Base-by-base conservation (phyloP, 2,329 filamentous ascomycete species). In the Aspergillus cejpii region DNA sequence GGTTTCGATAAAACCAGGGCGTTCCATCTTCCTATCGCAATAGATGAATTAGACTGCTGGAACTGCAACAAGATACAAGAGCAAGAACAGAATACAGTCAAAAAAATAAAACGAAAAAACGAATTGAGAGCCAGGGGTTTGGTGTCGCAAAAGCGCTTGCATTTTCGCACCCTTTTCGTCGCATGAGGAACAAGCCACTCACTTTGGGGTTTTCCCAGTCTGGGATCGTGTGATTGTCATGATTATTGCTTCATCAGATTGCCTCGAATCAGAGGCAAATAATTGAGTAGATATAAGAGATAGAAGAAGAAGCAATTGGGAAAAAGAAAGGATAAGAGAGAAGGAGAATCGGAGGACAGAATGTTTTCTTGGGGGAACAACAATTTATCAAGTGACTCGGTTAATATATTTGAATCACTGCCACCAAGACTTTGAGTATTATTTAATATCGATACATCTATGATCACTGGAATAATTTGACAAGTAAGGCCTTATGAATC, bases 1-100 rank as follows among this genome's bases (percentile, higher is more conserved):
- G 11, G 75, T 78, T 51, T 77, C 70, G 38, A 78, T 70, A 54
- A 72, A 77, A 39, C 72, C 74, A 34, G 71, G 69, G 44, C 72
- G 70, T 41, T 73, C 68, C 41, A 71, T 66, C 63, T 77, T 78
- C 60, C 76, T 79, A 49, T 21, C 36, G 43, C 38, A 47, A 28
- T 36, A 24, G 49, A 41, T 33, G 26, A 26, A 7, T 37, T n/a
- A 40, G 29, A 11, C 14, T 17, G 26, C 37, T 21, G n/a, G 27
- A 21, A n/a, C n/a, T 24, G 11, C 24, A 28, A n/a, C n/a, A 24
- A n/a, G n/a, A n/a, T n/a, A n/a, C n/a, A n/a, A n/a, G n/a, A n/a
- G n/a, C n/a, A n/a, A n/a, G n/a, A n/a, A n/a, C 21, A 47, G 29
- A 45, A 20, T 26, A 26, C 17, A 12, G 8, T 6, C 36, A 6